Evolutionary conservation across 1,284 basidiomycete species (phyloP), one percentile per base, ranked within the genome.

Genomic region (Papiliotrema flavescens): DNA sequence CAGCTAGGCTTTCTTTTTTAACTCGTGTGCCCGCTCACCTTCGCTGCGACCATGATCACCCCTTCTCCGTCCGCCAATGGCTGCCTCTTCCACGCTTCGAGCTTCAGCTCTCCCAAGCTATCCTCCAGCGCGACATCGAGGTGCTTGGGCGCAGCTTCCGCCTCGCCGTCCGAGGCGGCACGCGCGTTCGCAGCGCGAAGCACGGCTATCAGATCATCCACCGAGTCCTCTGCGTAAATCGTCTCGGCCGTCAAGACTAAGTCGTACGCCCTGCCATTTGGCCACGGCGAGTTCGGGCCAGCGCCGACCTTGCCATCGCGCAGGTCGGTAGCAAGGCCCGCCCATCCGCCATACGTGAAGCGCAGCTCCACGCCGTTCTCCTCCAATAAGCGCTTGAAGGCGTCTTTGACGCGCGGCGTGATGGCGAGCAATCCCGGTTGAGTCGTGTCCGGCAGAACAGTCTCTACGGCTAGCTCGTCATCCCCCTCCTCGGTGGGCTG

Each of bases 221-320:
- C 80, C 55, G 84, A 87, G 0, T 85, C 82, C 24, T 82, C 78
- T 11, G 85, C 80, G 70, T 98, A 98, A 28, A 97, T 91, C 22
- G 95, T 98, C 78, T 98, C 95, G 20, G 90, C 89, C 0, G 90
- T 92, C 45, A 98, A 76, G 1, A 95, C 77, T 46, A 95, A 60
- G 64, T 91, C 83, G 71, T 89, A 92, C 46, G 56, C 49, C 51
- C 45, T 68, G 6, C n/a, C 36, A n/a, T 20, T 23, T 57, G 19
- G 49, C 47, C 28, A 6, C 28, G 28, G 28, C 11, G 28, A 32
- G 6, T 11, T 11, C 28, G 28, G 6, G 28, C 11, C 28, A 5
- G 28, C 5, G 28, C 11, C 28, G 28, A 32, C 28, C 28, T 32
- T 32, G 28, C 28, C 28, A 11, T 32, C 28, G 6, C 28, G 28